Base-by-base conservation (phyloP, 2,329 filamentous ascomycete species). In the Pyrenochaeta sp. region DNA sequence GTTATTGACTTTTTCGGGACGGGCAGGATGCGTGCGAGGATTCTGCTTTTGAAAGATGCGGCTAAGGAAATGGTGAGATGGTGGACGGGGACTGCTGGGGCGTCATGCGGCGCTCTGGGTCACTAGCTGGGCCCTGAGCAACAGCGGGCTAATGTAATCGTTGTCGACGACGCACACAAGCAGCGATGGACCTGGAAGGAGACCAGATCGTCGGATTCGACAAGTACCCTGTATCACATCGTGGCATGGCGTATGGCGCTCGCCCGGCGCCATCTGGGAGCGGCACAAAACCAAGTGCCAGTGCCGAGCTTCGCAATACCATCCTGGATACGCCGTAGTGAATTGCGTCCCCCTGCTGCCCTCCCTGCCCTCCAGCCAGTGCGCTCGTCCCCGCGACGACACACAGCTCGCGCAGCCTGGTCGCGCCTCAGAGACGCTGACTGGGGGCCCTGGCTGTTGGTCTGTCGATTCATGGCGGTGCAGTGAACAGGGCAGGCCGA, bases 161-260 rank as follows among this genome's bases (percentile, higher is more conserved):
- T 56, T 69, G 66, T 71, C 66, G 59, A 64, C 63, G 65, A 67
- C 55, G 65, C 59, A 62, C 47, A 61, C 58, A 52, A 62, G 59
- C 63, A 71, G 65, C 65, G 63, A 64, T 69, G 70, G 69, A 66
- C 64, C 72, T 68, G 64, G 59, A 64, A 66, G 65, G 59, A 67
- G 66, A 68, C 75, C 76, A 77, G 76, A 78, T 78, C 75, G 75
- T 72, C 74, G 76, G 76, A 73, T 72, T 69, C 60, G 69, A 71
- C 69, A 66, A 66, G 64, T 70, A 73, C 74, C 74, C 71, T 75
- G 73, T 76, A 69, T 73, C 74, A 76, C 73, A 77, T 77, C 74
- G 71, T 74, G 65, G 73, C 71, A 72, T 73, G 72, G 73, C 68
- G 63, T 69, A 67, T 68, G 66, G 71, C 67, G 67, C 66, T 67